Conservation (phyloP, 2,329 filamentous ascomycete species). For the Fusarium tjaetaba region DNA sequence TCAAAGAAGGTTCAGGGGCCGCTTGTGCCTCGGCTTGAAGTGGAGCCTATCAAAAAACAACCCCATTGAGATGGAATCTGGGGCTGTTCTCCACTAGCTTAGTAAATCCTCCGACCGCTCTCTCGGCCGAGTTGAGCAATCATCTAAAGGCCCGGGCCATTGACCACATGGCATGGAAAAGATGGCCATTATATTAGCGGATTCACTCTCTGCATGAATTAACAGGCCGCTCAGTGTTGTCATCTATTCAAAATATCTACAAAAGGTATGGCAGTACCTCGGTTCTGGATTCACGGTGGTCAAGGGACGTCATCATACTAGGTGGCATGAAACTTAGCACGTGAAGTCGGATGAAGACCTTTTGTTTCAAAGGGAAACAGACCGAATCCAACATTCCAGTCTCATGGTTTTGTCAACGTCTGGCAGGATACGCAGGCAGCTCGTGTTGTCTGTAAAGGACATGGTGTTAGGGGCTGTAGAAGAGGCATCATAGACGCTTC, state of each 20-base stretch:
- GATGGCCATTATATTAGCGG: not conserved
- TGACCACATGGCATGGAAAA: not conserved
- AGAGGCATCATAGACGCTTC: not conserved
- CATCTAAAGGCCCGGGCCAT: conserved; percentile 6
- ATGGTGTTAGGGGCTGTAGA: not conserved
- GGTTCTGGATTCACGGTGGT: not conserved
- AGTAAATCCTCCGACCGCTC: not conserved
- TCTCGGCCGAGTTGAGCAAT: conserved; percentile 36
- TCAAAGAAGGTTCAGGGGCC: not conserved
- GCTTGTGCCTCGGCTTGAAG: conserved; percentile 33
- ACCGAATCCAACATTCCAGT: not conserved
- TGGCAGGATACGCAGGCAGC: not conserved
- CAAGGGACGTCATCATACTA: not conserved
- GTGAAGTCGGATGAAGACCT: not conserved
- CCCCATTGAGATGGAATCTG: conserved; percentile 21
- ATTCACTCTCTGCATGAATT: not conserved
- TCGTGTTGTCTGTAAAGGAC: not conserved
- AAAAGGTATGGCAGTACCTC: not conserved
- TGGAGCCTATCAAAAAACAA: conserved; percentile 2
- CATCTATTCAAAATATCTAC: not conserved
- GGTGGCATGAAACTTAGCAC: not conserved
- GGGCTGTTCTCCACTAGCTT: conserved; percentile 16
- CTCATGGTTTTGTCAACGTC: not conserved
- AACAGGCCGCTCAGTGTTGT: not conserved
- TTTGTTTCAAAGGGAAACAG: not conserved